Evolutionary conservation across 2,329 filamentous ascomycete genomes (phyloP).

Genomic region (Colletotrichum lupini): DNA sequence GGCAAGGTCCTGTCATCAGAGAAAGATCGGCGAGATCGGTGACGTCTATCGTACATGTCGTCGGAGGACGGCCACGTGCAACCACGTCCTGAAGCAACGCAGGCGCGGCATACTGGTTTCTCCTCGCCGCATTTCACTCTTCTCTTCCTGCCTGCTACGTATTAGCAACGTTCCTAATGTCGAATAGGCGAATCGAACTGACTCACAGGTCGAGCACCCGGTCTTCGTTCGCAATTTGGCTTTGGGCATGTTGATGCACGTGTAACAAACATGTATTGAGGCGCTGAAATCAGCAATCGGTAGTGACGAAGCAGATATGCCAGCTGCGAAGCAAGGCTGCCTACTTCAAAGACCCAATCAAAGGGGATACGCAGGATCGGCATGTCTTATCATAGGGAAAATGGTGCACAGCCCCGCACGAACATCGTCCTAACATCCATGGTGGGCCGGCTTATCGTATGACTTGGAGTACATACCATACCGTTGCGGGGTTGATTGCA

Average conservation of each 20-base stretch:
- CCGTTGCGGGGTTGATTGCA: not conserved
- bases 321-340: not conserved
- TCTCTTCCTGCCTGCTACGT: not conserved
- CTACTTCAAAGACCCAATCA: not conserved
- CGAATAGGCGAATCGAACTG: not conserved
- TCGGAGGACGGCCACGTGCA: not conserved
- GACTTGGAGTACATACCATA: not conserved
- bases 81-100: not conserved
- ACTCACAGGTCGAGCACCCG: not conserved
- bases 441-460: not conserved
- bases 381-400: not conserved
- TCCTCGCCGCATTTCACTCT: not conserved
- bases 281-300: not conserved
- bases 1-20: not conserved
- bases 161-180: not conserved
- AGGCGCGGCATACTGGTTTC: not conserved
- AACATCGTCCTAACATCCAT: not conserved
- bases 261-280: too few relatives aligned
- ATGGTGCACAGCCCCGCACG: not conserved
- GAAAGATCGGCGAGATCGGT: not conserved
- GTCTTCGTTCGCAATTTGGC: not conserved
- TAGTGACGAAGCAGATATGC: not conserved
- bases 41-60: not conserved
- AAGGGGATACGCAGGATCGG: not conserved
- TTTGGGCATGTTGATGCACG: not conserved